These are phyloP conservation scores for Yamadazyma aaseri DNA, from an alignment of 1,139 yeast species.

Conservation along the genomic window DNA sequence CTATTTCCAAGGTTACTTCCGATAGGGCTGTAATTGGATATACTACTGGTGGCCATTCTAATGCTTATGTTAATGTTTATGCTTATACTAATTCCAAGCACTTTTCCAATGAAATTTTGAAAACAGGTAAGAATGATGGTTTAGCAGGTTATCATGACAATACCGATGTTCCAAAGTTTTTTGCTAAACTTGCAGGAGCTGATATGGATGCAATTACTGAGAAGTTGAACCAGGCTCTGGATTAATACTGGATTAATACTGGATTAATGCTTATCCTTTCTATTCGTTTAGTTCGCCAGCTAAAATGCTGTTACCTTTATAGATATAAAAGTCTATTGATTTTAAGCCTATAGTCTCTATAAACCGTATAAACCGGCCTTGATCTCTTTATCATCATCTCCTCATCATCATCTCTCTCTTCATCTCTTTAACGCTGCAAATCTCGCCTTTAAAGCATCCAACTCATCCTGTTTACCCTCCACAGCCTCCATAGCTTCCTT, in stretches of 20 bases:
- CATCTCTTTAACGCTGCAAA: slow-evolving; percentile 45
- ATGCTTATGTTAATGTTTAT: slow-evolving; percentile 84
- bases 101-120: slow-evolving; percentile 32
- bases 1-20: slow-evolving; percentile 48
- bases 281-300: no score
- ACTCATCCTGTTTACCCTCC: slow-evolving; percentile 24
- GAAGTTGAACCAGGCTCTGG: slow-evolving; percentile 6
- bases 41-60: slow-evolving; percentile 90
- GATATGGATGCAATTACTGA: slow-evolving; percentile 50
- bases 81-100: slow-evolving; percentile 59
- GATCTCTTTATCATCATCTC: no score
- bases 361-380: no score
- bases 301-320: no score
- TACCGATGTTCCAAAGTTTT: slow-evolving; percentile 71
- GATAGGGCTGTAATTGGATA: slow-evolving; percentile 77
- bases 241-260: no score
- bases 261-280: no score
- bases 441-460: slow-evolving; percentile 44
- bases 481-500: slow-evolving; percentile 7
- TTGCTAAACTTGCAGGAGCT: slow-evolving; percentile 56
- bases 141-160: slow-evolving; percentile 81
- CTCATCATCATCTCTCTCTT: neutral
- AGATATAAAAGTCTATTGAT: no score
- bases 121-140: slow-evolving; percentile 32
- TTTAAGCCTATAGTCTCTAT: no score